Base-by-base conservation (phyloP, 768 basidiomycete species). In the Mycena epipterygia region DNA sequence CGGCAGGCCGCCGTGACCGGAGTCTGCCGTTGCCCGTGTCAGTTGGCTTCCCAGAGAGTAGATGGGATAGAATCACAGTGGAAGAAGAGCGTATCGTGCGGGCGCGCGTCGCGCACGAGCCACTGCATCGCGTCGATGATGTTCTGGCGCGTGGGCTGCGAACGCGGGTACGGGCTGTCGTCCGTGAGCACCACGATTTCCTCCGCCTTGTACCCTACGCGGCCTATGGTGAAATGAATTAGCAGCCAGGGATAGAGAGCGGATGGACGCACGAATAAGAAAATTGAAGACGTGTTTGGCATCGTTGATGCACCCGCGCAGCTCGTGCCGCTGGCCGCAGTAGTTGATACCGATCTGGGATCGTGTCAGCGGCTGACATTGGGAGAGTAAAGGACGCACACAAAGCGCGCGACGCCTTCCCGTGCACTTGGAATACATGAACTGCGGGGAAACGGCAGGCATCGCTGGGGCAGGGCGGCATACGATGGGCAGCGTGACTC, bases 1-100 rank as follows among this genome's bases (percentile, higher is more conserved):
- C 3, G 92, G 91, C 77, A 97, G 96, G 12, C 96, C 97, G n/a
- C 98, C 97, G 75, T 98, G 97, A 0, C 97, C 97, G 1, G 96
- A 97, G 81, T 95, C 93, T 94, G 62, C 11, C 25, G 9, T 1
- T 39, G 29, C 29, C n/a, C 53, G 60, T 14, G 52, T 32, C 14
- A 73, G 55, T 33, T 56, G 39, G 46, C n/a, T n/a, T n/a, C n/a
- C n/a, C n/a, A n/a, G n/a, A 57, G 48, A 30, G 9, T n/a, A n/a
- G 44, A 5, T 2, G 23, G 51, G 6, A 32, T n/a, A 16, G 37
- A 77, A 85, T 61, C 77, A 87, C 90, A 95, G 72, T 95, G 94
- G 74, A 95, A 90, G 78, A 94, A 94, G 3, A 95, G 81, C 2
- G 93, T 90, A 78, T 95, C 93, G 64, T 94, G 87, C 2, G 88